phyloP scores from a whole-genome alignment of 2,329 filamentous ascomycete genomes.

The Cladosporium sp. region DNA sequence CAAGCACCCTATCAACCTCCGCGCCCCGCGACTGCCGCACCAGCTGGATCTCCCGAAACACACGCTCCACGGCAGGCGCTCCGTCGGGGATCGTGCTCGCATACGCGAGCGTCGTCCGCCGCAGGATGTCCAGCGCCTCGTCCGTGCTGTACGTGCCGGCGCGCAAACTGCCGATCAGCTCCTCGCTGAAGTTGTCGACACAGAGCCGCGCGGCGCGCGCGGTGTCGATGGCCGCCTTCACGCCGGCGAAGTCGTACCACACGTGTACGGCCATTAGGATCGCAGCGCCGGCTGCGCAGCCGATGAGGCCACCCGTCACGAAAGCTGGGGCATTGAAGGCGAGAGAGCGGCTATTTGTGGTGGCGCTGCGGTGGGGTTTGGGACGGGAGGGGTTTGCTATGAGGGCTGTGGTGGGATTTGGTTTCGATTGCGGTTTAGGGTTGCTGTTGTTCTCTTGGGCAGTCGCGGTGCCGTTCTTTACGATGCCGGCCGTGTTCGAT shows the following conservation, averaged over 20 bases:
- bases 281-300: conserved; percentile 23
- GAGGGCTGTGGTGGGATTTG: background rate
- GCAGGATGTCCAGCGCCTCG: conserved; percentile 26
- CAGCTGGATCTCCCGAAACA: conserved; percentile 24
- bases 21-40: conserved; percentile 20
- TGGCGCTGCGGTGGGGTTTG: background rate
- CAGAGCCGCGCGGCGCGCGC: conserved; percentile 22
- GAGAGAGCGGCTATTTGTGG: conserved; percentile 1
- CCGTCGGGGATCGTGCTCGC: conserved; percentile 23
- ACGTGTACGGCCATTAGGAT: conserved; percentile 22
- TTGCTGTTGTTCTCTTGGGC: background rate
- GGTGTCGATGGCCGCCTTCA: conserved; percentile 21
- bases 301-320: conserved; percentile 25
- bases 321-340: conserved; percentile 19
- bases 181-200: conserved; percentile 24
- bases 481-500: background rate
- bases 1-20: conserved; percentile 23
- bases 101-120: conserved; percentile 25
- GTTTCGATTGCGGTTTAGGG: background rate
- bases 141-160: conserved; percentile 25
- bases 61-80: conserved; percentile 20
- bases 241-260: conserved; percentile 22
- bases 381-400: background rate
- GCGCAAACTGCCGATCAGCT: conserved; percentile 22
- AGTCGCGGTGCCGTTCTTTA: background rate